Evolutionary conservation across 169 alveolate species (phyloP).

Genomic region (Pseudocohnilembus persalinus): DNA sequence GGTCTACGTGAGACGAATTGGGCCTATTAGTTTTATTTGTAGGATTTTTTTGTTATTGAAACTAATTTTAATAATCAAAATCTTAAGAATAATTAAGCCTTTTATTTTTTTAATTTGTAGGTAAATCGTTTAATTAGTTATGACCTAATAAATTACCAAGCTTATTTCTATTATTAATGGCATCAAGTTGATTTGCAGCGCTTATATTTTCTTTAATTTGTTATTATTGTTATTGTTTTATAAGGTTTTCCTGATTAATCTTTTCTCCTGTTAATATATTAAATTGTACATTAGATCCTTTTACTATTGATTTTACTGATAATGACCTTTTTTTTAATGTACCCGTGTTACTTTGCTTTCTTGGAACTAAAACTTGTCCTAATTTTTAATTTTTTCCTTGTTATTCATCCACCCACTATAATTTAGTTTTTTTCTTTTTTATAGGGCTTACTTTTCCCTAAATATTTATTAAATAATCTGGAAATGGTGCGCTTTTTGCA

Average conservation of each 20-base stretch:
- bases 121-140: background rate
- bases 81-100: background rate
- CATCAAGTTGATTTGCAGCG: too few species aligned
- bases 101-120: background rate
- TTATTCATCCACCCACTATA: background rate
- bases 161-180: background rate
- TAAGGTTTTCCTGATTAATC: too few species aligned
- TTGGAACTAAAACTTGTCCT: background rate
- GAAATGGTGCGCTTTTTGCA: slow-evolving; percentile 71
- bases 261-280: too few species aligned
- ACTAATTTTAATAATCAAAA: background rate
- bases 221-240: too few species aligned
- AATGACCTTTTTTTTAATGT: too few species aligned
- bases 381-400: too few species aligned
- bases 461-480: slow-evolving; percentile 20
- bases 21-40: background rate
- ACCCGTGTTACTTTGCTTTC: too few species aligned
- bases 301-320: background rate
- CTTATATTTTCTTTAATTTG: background rate
- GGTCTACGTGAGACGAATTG: background rate
- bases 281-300: background rate
- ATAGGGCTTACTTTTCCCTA: background rate
- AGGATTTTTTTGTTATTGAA: background rate
- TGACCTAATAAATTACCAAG: background rate
- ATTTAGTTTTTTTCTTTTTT: background rate